A percentile compares a stretch with the other conserved stretches of the same genome.
phyloP scores from a whole-genome alignment of 2,329 filamentous ascomycete species.

The Sordariomycetes sp. region DNA sequence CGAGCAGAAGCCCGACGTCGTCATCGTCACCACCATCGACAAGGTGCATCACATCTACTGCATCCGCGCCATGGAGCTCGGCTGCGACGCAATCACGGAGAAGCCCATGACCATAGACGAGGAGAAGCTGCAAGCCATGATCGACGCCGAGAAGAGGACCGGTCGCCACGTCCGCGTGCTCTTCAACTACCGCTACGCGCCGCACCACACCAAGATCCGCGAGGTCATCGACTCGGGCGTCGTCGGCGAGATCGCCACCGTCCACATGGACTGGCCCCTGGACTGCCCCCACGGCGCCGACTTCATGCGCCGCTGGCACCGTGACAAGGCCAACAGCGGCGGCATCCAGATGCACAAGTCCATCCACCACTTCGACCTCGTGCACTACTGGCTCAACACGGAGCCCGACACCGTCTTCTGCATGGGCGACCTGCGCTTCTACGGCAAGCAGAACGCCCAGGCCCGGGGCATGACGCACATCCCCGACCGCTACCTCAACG shows the following conservation, averaged over 20 bases:
- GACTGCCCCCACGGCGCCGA: constrained; percentile 39
- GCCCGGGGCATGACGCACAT: constrained; percentile 29
- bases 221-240: constrained; percentile 31
- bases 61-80: constrained; percentile 34
- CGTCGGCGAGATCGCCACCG: constrained; percentile 33
- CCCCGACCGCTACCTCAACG: constrained; percentile 27
- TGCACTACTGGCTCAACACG: constrained; percentile 39
- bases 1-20: constrained; percentile 33
- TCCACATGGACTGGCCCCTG: constrained; percentile 42
- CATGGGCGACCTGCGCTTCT: constrained; percentile 36
- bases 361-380: constrained; percentile 40
- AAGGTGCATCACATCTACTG: constrained; percentile 36
- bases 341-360: constrained; percentile 40
- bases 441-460: constrained; percentile 40
- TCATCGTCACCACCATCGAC: constrained; percentile 41
- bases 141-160: constrained; percentile 33
- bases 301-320: constrained; percentile 41
- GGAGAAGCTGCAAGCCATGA: constrained; percentile 30
- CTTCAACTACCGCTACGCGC: constrained; percentile 43
- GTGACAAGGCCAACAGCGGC: constrained; percentile 36
- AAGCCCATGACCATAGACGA: constrained; percentile 44
- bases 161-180: constrained; percentile 32
- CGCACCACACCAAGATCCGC: constrained; percentile 39
- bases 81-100: constrained; percentile 38
- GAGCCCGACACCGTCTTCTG: constrained; percentile 32